phyloP scores from a whole-genome alignment of 805 yeast genomes.

The Kodamaea kaohsiungensis region DNA sequence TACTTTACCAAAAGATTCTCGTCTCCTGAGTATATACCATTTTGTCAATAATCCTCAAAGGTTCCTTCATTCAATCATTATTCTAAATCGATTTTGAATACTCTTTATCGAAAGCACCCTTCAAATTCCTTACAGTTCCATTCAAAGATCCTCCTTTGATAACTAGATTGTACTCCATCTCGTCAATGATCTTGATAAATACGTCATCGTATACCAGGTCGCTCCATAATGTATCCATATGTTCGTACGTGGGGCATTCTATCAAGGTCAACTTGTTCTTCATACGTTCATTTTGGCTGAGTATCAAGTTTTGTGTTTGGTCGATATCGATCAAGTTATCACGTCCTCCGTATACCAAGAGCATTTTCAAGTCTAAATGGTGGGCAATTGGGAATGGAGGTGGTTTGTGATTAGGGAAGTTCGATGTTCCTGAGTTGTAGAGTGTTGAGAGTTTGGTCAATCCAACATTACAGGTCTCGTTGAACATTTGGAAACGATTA shows the following conservation, averaged over 20 bases:
- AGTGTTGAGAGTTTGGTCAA: conserved; percentile 21
- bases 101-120: conserved; percentile 4
- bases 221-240: conserved; percentile 36
- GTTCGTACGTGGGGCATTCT: conserved; percentile 28
- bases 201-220: conserved; percentile 26
- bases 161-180: conserved; percentile 5
- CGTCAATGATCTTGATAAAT: conserved; percentile 20
- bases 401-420: conserved; percentile 8
- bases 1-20: not conserved
- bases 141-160: not conserved
- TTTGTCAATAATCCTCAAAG: not conserved
- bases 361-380: conserved; percentile 29
- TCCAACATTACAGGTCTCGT: conserved; percentile 29
- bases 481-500: conserved; percentile 33
- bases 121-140: conserved; percentile 6
- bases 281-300: conserved; percentile 27
- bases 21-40: not conserved
- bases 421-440: conserved; percentile 14
- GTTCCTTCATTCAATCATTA: not conserved
- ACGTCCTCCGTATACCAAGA: conserved; percentile 29
- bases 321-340: conserved; percentile 32
- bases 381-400: conserved; percentile 31
- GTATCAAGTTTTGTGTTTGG: conserved; percentile 21
- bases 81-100: not conserved
- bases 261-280: conserved; percentile 19